Base-by-base conservation (phyloP, 1,284 basidiomycete species). In the Melampsora americana region DNA sequence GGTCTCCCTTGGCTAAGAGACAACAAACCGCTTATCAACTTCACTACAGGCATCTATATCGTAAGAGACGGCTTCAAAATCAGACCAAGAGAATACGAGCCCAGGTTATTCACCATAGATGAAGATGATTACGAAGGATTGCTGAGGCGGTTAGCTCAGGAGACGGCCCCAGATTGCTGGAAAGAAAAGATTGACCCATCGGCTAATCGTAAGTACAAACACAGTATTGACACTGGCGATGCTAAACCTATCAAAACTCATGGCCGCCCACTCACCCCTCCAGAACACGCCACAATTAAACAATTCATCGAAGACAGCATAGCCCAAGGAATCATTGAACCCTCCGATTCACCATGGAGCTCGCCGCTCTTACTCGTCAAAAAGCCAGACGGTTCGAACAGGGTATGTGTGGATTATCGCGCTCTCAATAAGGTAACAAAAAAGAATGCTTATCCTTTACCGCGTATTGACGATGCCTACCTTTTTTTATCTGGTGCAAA, bases 331-430 rank as follows among this genome's bases (percentile, higher is more conserved):
- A 60, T 69, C 32, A 69, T 69, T 42, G 28, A 35, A 18, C 50
- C 28, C 9, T 39, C 20, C 1, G 56, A 59, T 18, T 69, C 68
- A 0, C 32, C 53, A 2, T 60, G 28, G 53, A 14, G 3, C 2
- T 23, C 67, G 5, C 35, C 35, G 3, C 9, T 35, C 5, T 35
- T 35, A 35, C 35, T 35, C 3, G 35, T 35, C 35, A 35, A 35
- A 9, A 35, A 35, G 35, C 35, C 35, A 3, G 35, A 35, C 35
- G 50, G 50, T 5, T 39, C 53, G 1, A n/a, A 2, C 20, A 56
- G 53, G 32, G 53, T 60, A 39, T 69, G 67, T 59, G 50, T 59
- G 4, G 26, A 53, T 35, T 69, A 69, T 69, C 9, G 67, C 5
- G 39, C 48, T 56, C n/a, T 69, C 9, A 69, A 69, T 39, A 7